Percentiles rank a stretch among this genome's conserved stretches.
These are phyloP conservation scores for Fusarium staphyleae DNA, from an alignment of 2,329 filamentous ascomycete genomes.

Conservation along the genomic window DNA sequence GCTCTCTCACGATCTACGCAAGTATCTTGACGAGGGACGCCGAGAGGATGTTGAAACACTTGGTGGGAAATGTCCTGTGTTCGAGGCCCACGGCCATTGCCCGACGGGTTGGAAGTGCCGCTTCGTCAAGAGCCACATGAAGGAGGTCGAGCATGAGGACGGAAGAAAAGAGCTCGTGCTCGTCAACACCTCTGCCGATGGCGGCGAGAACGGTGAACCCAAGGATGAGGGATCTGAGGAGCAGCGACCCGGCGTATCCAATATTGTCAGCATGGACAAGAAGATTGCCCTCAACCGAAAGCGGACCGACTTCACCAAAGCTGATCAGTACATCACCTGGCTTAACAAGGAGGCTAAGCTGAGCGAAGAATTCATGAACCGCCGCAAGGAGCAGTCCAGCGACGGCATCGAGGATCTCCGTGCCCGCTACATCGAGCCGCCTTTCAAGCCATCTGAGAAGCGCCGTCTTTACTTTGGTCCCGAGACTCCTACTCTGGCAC, in stretches of 20 bases:
- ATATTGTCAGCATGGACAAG: slow-evolving; percentile 71
- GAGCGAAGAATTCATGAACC: slow-evolving; percentile 51
- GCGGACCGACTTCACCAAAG: slow-evolving; percentile 72
- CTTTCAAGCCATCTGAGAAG: slow-evolving; percentile 91
- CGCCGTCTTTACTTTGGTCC: slow-evolving; percentile 90
- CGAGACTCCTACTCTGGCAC: slow-evolving; percentile 92
- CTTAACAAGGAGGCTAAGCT: slow-evolving; percentile 67
- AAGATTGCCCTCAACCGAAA: slow-evolving; percentile 81
- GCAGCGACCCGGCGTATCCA: slow-evolving; percentile 72
- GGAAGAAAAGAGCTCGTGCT: slow-evolving; percentile 84
- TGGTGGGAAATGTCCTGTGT: slow-evolving; percentile 81
- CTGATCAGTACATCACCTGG: slow-evolving; percentile 81
- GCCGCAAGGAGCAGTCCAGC: slow-evolving; percentile 51
- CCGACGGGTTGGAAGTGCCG: slow-evolving; percentile 92
- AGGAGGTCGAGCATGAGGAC: slow-evolving; percentile 78
- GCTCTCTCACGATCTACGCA: slow-evolving; percentile 82
- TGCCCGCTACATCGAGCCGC: slow-evolving; percentile 83
- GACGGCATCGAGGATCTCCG: slow-evolving; percentile 71
- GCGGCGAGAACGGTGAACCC: slow-evolving; percentile 40
- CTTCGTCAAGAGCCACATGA: slow-evolving; percentile 85
- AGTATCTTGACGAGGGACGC: slow-evolving; percentile 83
- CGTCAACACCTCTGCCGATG: slow-evolving; percentile 48
- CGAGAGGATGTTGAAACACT: slow-evolving; percentile 80
- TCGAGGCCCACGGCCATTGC: slow-evolving; percentile 77
- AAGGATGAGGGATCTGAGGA: slow-evolving; percentile 55